Base-by-base conservation (phyloP, 225 moss, liverwort and hornwort genomes). In the Neckera pumila region DNA sequence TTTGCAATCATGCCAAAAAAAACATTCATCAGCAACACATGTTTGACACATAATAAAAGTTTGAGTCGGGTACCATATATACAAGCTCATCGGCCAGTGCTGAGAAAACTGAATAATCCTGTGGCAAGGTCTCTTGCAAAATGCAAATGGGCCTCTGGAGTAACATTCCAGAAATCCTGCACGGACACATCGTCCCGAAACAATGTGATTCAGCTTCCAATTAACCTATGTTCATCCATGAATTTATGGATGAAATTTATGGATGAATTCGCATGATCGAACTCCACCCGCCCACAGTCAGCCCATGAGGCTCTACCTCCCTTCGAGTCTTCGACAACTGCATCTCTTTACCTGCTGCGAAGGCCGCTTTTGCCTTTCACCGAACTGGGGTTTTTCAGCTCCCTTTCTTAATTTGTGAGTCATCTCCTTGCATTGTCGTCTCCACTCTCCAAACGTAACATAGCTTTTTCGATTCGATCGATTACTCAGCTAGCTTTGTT, bases 111-210 rank as follows among this genome's bases (percentile, higher is more conserved):
- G 90, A 90, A 79, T 89, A 92, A n/a, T 92, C 89, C 10, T 92
- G 87, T 7, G 88, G 89, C 56, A 90, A 63, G 22, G 77, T 82
- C 25, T 60, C 59, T 18, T 86, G 84, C 77, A 8, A 6, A 8
- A 45, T 45, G 6, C 45, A 93, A 69, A 54, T 86, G 57, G 19
- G 88, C 57, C 53, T 89, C 89, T 22, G 90, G 89, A 17, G 89
- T 88, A 14, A 93, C 89, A 49, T 92, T 90, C 92, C 89, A 89
- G 45, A 93, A 86, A 49, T 82, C 89, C 83, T 93, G 61, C 70
- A 45, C 82, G 60, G 21, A 14, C 36, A 62, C 20, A 90, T 59
- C n/a, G 40, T 82, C 19, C 19, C 69, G 30, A 23, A 49, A 30
- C 42, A 30, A 33, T 4, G 28, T 28, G 3, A 62, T 30, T 30